Base-by-base conservation (phyloP, 495 filamentous ascomycete species). In the Penicillium lividum region DNA sequence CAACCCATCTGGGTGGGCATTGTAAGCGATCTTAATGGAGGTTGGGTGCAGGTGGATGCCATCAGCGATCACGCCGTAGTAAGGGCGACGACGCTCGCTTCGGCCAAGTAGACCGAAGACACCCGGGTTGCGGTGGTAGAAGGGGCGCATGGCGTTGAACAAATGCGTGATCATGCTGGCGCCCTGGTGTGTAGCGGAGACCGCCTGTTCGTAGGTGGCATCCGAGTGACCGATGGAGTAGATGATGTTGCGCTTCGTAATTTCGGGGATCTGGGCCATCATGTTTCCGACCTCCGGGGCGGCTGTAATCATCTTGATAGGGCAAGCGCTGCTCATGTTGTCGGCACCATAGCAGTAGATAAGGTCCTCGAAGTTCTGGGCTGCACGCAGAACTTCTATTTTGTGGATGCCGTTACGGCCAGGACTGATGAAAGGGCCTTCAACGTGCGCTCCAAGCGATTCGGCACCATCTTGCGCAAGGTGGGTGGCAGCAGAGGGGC, bases 61-160 rank as follows among this genome's bases (percentile, higher is more conserved):
- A 61, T 87, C 86, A 3, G 85, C 75, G 46, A 88, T 87, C 5
- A 88, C 65, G 9, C 82, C 81, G 65, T 82, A 88, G 62, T 73
- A 89, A 0, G 85, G 85, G 3, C 74, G 68, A 4, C 69, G 71
- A 36, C 68, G 70, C 59, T 76, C 74, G 46, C 60, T 74, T 46
- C 81, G 77, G 6, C 84, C 74, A 54, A 96, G 73, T 0, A 92
- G 78, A 22, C 91, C 91, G 66, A 93, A 92, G 61, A 93, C 82
- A 43, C 91, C 90, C 0, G 91, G 90, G 68, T 92, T 88, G 38
- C 91, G 87, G 77, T 93, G 90, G 68, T 91, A 89, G 7, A 93
- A 84, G 15, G 89, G 89, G 5, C 84, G 82, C 90, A 95, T 95
- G 15, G 90, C 91, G 66, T 96, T 95, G 80, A 94, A 96, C 3